These are phyloP conservation scores for Candida xiaguanensis DNA, from an alignment of 805 yeast genomes.

Conservation along the genomic window DNA sequence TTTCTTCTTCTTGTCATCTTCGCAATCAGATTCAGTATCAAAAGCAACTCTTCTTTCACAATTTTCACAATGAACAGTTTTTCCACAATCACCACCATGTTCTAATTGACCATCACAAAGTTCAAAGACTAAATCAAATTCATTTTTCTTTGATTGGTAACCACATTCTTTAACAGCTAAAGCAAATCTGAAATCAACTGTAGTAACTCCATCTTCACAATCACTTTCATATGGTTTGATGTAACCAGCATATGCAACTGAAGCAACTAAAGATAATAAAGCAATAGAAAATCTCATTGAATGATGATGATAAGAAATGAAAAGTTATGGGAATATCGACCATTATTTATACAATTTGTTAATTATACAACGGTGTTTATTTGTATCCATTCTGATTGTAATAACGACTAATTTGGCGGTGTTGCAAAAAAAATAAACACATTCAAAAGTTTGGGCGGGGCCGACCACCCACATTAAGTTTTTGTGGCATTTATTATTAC, in stretches of 20 bases:
- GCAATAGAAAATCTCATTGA: not conserved
- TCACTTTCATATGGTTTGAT: not conserved
- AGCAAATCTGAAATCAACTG: not conserved
- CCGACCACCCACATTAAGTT: not conserved
- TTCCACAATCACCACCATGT: not conserved
- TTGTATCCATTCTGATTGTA: no score
- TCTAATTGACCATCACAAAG: conserved; percentile 1
- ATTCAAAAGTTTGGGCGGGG: no score
- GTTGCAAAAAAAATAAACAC: not conserved
- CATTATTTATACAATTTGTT: not conserved
- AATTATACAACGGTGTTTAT: no score
- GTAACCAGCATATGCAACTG: not conserved
- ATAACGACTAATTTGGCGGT: not conserved
- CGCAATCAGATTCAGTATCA: not conserved
- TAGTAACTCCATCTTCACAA: not conserved
- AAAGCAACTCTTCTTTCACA: not conserved
- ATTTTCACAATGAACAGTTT: not conserved
- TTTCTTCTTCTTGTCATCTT: not conserved
- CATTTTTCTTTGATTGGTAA: not conserved
- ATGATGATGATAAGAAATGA: not conserved
- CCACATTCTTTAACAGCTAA: not conserved
- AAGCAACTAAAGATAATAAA: not conserved
- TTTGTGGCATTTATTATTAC: not conserved
- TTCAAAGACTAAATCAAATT: not conserved
- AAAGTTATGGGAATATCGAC: not conserved